These are phyloP conservation scores for Neodidymelliopsis sp. DNA, from an alignment of 2,329 filamentous ascomycete genomes.

Conservation along the genomic window DNA sequence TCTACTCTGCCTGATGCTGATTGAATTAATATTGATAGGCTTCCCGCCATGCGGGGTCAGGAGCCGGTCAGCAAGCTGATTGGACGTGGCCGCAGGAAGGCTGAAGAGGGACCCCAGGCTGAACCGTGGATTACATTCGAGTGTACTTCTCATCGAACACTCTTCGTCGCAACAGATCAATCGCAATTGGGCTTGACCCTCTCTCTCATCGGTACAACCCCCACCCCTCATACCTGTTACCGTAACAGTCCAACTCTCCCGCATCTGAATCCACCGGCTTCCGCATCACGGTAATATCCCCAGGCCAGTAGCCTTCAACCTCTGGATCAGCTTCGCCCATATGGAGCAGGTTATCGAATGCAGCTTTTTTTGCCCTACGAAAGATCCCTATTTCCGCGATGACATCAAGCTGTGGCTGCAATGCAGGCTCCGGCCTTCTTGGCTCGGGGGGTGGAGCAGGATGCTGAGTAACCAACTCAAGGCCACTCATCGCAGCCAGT, in stretches of 20 bases:
- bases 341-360: slow-evolving; percentile 52
- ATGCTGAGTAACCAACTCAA: slow-evolving; percentile 41
- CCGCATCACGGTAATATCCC: slow-evolving; percentile 65
- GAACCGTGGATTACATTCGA: not conserved
- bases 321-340: slow-evolving; percentile 42
- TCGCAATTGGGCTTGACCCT: not conserved
- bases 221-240: slow-evolving; percentile 61
- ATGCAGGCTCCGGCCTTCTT: slow-evolving; percentile 5
- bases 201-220: slow-evolving; percentile 58
- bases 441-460: slow-evolving; percentile 19
- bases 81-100: slow-evolving; percentile 3
- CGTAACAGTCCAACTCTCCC: slow-evolving; percentile 58
- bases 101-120: slow-evolving; percentile 3
- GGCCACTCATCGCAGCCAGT: slow-evolving; percentile 55
- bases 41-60: slow-evolving; percentile 5
- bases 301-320: slow-evolving; percentile 67
- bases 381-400: slow-evolving; percentile 63
- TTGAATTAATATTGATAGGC: not conserved
- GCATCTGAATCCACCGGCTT: slow-evolving; percentile 49
- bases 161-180: not conserved
- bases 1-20: not conserved
- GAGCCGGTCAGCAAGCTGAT: slow-evolving; percentile 4
- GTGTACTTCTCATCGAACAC: not conserved
- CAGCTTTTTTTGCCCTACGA: slow-evolving; percentile 59
- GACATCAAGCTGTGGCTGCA: slow-evolving; percentile 53